These are phyloP conservation scores for Penicillium sp. DNA, from an alignment of 2,329 filamentous ascomycete genomes.

Conservation along the genomic window DNA sequence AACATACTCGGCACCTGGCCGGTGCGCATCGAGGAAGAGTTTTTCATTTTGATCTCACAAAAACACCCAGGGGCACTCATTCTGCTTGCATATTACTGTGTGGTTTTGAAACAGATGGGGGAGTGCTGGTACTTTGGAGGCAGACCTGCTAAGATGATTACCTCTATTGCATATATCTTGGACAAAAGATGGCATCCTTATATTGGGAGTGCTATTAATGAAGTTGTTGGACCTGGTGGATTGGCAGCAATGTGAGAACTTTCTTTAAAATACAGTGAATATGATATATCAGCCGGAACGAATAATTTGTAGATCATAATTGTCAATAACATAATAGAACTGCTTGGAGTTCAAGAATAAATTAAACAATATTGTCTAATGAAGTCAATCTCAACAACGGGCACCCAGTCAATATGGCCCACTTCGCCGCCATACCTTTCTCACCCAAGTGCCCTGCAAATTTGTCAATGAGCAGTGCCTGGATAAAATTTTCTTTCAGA, in stretches of 20 bases:
- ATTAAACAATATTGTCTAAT: too few species aligned
- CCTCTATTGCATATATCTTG: constrained; percentile 3
- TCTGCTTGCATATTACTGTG: constrained; percentile 42
- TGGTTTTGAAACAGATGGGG: constrained; percentile 12
- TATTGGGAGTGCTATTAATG: constrained; percentile 4
- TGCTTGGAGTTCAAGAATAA: too few species aligned
- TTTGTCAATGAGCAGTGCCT: too few species aligned
- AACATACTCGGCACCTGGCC: constrained; percentile 40
- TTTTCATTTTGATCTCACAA: constrained; percentile 35
- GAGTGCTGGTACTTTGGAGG: constrained; percentile 12
- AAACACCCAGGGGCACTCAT: constrained; percentile 40
- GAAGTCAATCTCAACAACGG: too few species aligned
- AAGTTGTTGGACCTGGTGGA: not conserved
- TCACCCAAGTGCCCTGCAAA: too few species aligned
- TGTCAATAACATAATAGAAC: too few species aligned
- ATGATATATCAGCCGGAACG: too few species aligned
- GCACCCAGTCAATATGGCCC: too few species aligned
- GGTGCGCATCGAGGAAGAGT: constrained; percentile 37
- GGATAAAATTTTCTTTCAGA: too few species aligned
- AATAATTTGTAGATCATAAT: too few species aligned
- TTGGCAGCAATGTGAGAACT: not conserved
- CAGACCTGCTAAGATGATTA: constrained; percentile 6
- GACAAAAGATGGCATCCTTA: constrained; percentile 10
- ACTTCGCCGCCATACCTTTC: too few species aligned
- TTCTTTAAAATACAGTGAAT: too few species aligned